Percentiles rank a stretch among this genome's conserved stretches.
Conservation (phyloP, 129 eudicot genomes). For the Chrysanthemum seticuspe region DNA sequence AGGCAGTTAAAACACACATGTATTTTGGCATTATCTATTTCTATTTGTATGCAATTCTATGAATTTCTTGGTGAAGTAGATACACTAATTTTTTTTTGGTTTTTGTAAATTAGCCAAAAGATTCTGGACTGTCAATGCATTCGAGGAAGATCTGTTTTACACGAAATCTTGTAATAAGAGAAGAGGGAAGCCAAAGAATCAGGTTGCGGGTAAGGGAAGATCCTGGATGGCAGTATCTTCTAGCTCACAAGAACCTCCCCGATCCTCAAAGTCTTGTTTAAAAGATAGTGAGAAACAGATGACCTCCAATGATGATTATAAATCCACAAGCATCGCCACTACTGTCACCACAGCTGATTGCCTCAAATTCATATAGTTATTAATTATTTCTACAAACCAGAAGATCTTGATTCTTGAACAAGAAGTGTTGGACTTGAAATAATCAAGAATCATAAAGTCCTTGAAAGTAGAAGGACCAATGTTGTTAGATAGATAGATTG, state of each 20-base stretch:
- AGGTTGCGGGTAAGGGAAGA: conserved; percentile 29
- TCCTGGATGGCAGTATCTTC: conserved; percentile 31
- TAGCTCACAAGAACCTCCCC: background rate
- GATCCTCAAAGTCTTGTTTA: conserved; percentile 29
- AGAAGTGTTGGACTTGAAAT: no score
- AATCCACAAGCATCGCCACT: conserved; percentile 19
- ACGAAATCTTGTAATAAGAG: conserved; percentile 32
- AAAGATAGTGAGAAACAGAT: conserved; percentile 30
- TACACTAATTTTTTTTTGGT: conserved; percentile 15
- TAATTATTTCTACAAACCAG: no score
- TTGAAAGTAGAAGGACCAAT: no score
- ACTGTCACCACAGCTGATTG: no score
- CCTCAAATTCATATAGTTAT: no score
- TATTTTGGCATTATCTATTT: no score
- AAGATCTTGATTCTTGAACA: no score
- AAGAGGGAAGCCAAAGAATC: conserved; percentile 28
- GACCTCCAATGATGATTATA: conserved; percentile 27
- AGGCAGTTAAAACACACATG: no score
- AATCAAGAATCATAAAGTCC: no score
- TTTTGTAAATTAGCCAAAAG: conserved; percentile 39
- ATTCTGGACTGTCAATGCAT: conserved; percentile 45
- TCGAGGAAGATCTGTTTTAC: conserved; percentile 31
- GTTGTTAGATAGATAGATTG: no score
- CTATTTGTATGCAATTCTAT: no score
- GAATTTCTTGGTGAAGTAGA: conserved; percentile 4